A percentile compares a stretch with the other conserved stretches of the same genome.
Conservation (phyloP, 2,329 filamentous ascomycete species). For the Epichloe brachyelytri region DNA sequence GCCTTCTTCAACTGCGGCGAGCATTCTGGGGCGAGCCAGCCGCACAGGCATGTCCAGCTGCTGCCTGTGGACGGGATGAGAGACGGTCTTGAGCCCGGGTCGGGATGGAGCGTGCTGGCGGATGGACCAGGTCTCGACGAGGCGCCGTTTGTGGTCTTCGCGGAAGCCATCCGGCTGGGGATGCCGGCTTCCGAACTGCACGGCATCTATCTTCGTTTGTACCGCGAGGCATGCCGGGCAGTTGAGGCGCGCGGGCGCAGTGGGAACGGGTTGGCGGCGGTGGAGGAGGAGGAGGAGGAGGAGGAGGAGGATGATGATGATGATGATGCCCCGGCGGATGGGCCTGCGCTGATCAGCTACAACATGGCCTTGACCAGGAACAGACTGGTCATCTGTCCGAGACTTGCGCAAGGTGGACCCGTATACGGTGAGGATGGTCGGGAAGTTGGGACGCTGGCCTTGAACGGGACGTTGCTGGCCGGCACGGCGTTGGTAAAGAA, state of each 20-base stretch:
- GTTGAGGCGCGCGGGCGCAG: conserved; percentile 12
- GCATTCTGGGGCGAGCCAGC: conserved; percentile 57
- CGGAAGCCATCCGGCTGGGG: conserved; percentile 21
- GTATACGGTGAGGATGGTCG: conserved; percentile 17
- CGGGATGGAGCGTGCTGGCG: conserved; percentile 36
- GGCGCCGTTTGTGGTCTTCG: conserved; percentile 33
- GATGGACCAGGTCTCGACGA: conserved; percentile 20
- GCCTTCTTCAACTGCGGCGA: conserved; percentile 60
- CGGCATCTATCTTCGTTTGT: conserved; percentile 33
- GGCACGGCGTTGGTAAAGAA: conserved; percentile 52
- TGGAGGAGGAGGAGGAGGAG: neutral
- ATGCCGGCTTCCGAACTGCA: conserved; percentile 26
- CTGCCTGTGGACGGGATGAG: conserved; percentile 52
- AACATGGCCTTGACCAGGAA: conserved; percentile 47
- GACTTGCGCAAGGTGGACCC: conserved; percentile 35
- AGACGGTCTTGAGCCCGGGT: conserved; percentile 28
- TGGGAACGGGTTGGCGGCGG: neutral
- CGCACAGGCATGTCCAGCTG: conserved; percentile 61
- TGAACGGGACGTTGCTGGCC: conserved; percentile 52
- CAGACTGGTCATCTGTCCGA: conserved; percentile 41
- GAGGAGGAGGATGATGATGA: neutral
- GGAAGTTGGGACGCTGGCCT: conserved; percentile 30
- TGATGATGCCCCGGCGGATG: conserved; percentile 17
- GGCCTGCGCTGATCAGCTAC: conserved; percentile 45
- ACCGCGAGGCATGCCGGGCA: conserved; percentile 29